Evolutionary conservation across 129 eudicot genomes (phyloP).

Genomic region (Flaveria trinervia): DNA sequence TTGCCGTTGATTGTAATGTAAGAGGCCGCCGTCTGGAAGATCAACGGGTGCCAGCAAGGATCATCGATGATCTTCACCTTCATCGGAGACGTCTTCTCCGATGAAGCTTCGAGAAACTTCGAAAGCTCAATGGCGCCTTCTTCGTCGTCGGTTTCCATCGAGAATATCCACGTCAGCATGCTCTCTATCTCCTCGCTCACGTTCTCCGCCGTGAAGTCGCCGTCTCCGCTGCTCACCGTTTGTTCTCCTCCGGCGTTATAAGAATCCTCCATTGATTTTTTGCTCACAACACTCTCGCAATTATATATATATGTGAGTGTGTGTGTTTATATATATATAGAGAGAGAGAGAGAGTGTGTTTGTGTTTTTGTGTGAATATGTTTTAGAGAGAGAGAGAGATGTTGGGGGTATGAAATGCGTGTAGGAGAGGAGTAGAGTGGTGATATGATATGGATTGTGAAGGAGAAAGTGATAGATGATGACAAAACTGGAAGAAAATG

Average conservation of each 20-base stretch:
- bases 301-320: neutral
- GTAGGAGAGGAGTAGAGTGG: neutral
- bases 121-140: constrained; percentile 38
- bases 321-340: neutral
- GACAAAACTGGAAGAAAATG: constrained; percentile 13
- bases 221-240: neutral
- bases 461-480: neutral
- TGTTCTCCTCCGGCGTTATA: constrained; percentile 8
- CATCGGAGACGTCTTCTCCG: constrained; percentile 25
- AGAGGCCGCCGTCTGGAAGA: constrained; percentile 55
- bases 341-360: neutral
- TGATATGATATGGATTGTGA: neutral
- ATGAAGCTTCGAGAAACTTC: constrained; percentile 45
- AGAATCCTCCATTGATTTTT: neutral
- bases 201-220: constrained; percentile 1
- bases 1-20: constrained; percentile 79
- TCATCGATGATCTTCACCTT: constrained; percentile 64
- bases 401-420: neutral
- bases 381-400: too few relatives aligned
- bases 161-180: constrained; percentile 42
- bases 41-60: constrained; percentile 44
- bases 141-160: constrained; percentile 6
- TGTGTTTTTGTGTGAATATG: too few relatives aligned
- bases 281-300: too few relatives aligned
- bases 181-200: constrained; percentile 26